Percentiles rank a stretch among this genome's conserved stretches.
phyloP scores from a whole-genome alignment of 1,284 basidiomycete genomes.

The Cutaneotrichosporon arboriforme region DNA sequence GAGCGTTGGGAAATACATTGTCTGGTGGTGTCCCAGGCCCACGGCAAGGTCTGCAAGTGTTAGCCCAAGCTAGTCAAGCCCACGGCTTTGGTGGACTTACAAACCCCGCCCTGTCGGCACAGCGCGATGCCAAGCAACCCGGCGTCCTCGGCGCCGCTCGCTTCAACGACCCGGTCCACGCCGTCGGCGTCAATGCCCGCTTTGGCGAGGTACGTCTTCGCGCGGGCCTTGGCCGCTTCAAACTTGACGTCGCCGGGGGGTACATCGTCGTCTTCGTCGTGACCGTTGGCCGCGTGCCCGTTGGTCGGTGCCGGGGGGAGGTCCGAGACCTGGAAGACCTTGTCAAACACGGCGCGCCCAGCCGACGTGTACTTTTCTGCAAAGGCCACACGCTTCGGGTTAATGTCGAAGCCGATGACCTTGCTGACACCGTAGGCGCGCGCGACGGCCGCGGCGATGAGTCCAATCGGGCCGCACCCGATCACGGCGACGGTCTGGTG shows the following conservation, averaged over 20 bases:
- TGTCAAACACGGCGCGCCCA: conserved; percentile 39
- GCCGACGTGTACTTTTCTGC: conserved; percentile 62
- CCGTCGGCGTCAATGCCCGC: conserved; percentile 46
- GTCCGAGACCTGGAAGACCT: conserved; percentile 33
- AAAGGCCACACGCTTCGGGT: conserved; percentile 73
- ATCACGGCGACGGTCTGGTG: conserved; percentile 43
- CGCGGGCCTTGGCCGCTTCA: conserved; percentile 35
- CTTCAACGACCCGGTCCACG: conserved; percentile 60
- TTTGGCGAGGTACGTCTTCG: conserved; percentile 23
- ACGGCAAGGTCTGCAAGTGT: conserved; percentile 38
- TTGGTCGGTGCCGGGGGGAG: conserved; percentile 14
- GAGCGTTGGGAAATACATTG: conserved; percentile 39
- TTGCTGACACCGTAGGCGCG: conserved; percentile 49
- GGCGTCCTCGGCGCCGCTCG: conserved; percentile 59
- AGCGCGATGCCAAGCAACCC: conserved; percentile 55
- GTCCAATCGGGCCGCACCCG: conserved; percentile 50
- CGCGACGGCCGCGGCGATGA: conserved; percentile 50
- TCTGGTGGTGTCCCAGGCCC: conserved; percentile 43
- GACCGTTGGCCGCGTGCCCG: conserved; percentile 7
- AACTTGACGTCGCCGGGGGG: conserved; percentile 38
- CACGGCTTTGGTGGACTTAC: conserved; percentile 21
- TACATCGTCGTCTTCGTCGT: conserved; percentile 20
- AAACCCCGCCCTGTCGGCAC: conserved; percentile 57
- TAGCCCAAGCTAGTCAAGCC: too few relatives aligned
- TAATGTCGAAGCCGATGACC: conserved; percentile 58